Conservation (phyloP, 106 monocot species). For the Agapanthus africanus region DNA sequence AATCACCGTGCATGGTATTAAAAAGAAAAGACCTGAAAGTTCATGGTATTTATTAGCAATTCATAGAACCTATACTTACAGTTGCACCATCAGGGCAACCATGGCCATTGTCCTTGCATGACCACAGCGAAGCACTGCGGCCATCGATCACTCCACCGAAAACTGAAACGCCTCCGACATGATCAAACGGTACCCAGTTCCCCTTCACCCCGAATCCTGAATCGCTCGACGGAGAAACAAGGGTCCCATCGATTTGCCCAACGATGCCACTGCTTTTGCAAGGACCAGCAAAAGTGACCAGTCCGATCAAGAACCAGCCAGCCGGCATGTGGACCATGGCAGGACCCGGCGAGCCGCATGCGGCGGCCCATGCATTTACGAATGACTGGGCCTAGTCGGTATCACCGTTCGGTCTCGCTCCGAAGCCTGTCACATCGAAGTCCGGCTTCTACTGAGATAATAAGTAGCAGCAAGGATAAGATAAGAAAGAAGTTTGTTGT, state of each 20-base stretch:
- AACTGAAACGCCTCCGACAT: conserved; percentile 36
- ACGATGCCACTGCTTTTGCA: conserved; percentile 29
- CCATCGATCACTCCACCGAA: conserved; percentile 55
- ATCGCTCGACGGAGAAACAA: conserved; percentile 24
- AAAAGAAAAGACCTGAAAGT: no score
- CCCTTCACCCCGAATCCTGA: neutral
- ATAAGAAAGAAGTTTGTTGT: no score
- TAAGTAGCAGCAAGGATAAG: no score
- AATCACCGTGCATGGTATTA: no score
- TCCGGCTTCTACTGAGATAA: no score
- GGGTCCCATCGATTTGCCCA: conserved; percentile 37
- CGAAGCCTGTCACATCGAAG: conserved; percentile 23
- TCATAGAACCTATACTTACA: no score
- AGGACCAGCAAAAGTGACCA: conserved; percentile 35
- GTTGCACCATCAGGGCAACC: conserved; percentile 40
- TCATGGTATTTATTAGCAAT: no score
- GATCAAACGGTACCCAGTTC: conserved; percentile 47
- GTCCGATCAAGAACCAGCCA: conserved; percentile 26
- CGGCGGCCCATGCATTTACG: conserved; percentile 30
- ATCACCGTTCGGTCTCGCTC: conserved; percentile 32
- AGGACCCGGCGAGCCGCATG: conserved; percentile 31
- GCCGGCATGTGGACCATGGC: conserved; percentile 34
- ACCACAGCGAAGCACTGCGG: conserved; percentile 40
- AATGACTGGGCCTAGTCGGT: conserved; percentile 44
- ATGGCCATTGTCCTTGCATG: conserved; percentile 29